phyloP scores from a whole-genome alignment of 2,329 filamentous ascomycete genomes.

The Zymoseptoria tritici region DNA sequence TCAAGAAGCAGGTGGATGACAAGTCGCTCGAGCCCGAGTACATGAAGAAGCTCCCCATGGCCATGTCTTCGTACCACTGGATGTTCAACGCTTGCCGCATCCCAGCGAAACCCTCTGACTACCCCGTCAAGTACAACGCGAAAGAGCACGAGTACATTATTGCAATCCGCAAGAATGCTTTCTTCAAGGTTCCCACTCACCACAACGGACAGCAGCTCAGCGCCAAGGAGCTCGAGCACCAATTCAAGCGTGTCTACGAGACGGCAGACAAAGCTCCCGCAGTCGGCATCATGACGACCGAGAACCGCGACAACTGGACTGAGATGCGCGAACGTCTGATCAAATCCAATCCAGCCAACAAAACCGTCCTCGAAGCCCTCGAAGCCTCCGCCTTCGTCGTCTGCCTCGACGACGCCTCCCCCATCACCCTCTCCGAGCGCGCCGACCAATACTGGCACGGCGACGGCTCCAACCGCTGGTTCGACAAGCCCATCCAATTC shows the following conservation, averaged over 20 bases:
- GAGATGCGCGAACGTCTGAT: conserved; percentile 70
- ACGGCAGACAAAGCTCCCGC: conserved; percentile 64
- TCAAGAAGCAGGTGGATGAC: conserved; percentile 84
- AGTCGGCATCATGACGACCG: conserved; percentile 77
- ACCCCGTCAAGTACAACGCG: conserved; percentile 70
- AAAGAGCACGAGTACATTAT: conserved; percentile 79
- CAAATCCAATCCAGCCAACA: conserved; percentile 70
- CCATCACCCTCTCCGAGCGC: conserved; percentile 90
- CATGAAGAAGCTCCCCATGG: conserved; percentile 95
- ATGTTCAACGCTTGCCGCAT: conserved; percentile 97
- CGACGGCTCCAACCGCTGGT: conserved; percentile 92
- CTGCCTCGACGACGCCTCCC: conserved; percentile 84
- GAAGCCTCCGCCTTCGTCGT: conserved; percentile 86
- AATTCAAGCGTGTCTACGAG: conserved; percentile 80
- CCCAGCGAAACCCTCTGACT: conserved; percentile 72
- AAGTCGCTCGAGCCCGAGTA: conserved; percentile 90
- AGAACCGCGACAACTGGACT: conserved; percentile 91
- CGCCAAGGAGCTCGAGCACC: conserved; percentile 78
- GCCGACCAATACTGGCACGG: conserved; percentile 97
- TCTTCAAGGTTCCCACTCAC: conserved; percentile 86
- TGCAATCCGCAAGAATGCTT: conserved; percentile 89
- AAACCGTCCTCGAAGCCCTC: conserved; percentile 67
- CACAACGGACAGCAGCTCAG: conserved; percentile 78
- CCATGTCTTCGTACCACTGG: conserved; percentile 97
- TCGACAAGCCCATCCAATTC: conserved; percentile 96